Evolutionary conservation across 2,329 filamentous ascomycete species (phyloP).

Genomic region (Plectosphaerella cucumerina): DNA sequence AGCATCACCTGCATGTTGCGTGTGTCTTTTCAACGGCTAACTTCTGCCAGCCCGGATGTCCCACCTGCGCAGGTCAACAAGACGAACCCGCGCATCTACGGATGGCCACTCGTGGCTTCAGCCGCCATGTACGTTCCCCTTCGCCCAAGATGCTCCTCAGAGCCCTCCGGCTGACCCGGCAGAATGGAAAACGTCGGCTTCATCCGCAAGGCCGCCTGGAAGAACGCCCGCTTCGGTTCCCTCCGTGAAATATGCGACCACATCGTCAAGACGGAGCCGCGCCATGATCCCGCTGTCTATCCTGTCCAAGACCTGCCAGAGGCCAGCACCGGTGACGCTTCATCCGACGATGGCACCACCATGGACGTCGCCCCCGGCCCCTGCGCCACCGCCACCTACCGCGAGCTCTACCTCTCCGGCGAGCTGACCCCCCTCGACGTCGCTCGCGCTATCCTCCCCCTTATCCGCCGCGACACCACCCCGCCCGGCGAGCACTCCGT

Average conservation of each 20-base stretch:
- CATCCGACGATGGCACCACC: background rate
- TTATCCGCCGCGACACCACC: constrained; percentile 35
- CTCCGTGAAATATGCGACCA: constrained; percentile 48
- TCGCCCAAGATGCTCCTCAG: background rate
- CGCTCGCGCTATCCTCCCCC: constrained; percentile 36
- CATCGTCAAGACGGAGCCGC: constrained; percentile 45
- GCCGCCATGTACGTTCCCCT: constrained; percentile 42
- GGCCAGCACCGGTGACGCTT: background rate
- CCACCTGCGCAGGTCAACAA: constrained; percentile 23
- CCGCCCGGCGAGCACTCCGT: constrained; percentile 33
- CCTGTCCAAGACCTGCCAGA: constrained; percentile 17
- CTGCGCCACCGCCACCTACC: constrained; percentile 30
- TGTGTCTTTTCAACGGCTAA: background rate
- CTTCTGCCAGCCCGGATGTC: background rate
- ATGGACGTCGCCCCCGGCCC: background rate
- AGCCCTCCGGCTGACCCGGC: background rate
- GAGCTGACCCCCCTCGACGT: constrained; percentile 42
- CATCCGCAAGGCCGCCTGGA: constrained; percentile 54
- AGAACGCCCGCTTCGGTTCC: constrained; percentile 57
- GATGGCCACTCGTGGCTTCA: constrained; percentile 46
- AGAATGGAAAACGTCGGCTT: constrained; percentile 53
- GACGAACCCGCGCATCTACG: constrained; percentile 19
- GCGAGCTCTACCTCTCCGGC: constrained; percentile 37
- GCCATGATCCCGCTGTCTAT: constrained; percentile 40
- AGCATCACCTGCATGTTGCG: background rate